Evolutionary conservation across 2,329 filamentous ascomycete species (phyloP).

Genomic region (Exophiala bonariae): DNA sequence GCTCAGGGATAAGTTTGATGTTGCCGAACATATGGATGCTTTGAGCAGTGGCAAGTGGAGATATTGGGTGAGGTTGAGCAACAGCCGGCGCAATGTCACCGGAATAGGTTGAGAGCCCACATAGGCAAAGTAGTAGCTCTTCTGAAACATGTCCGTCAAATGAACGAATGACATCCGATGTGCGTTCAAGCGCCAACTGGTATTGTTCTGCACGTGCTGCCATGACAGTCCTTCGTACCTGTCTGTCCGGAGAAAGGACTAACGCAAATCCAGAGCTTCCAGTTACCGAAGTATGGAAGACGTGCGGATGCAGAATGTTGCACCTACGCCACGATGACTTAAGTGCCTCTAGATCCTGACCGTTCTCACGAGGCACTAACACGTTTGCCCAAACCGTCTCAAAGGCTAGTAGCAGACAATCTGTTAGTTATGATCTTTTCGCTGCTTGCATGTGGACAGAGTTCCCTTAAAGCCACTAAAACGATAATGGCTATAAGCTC

Average conservation of each 20-base stretch:
- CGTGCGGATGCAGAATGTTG: not conserved
- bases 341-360: not conserved
- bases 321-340: not conserved
- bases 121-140: not conserved
- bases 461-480: no score
- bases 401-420: no score
- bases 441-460: no score
- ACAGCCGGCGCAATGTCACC: not conserved
- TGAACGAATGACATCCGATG: not conserved
- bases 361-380: not conserved
- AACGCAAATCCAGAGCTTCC: not conserved
- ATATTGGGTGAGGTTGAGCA: not conserved
- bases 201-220: not conserved
- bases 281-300: not conserved
- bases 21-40: not conserved
- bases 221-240: not conserved
- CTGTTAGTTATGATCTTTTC: no score
- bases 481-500: no score
- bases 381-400: not conserved
- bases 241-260: not conserved
- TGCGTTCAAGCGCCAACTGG: not conserved
- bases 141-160: not conserved
- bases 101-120: not conserved
- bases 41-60: not conserved
- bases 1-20: not conserved